Conservation (phyloP, 2,329 filamentous ascomycete species). For the Tricladium varicosporioides region DNA sequence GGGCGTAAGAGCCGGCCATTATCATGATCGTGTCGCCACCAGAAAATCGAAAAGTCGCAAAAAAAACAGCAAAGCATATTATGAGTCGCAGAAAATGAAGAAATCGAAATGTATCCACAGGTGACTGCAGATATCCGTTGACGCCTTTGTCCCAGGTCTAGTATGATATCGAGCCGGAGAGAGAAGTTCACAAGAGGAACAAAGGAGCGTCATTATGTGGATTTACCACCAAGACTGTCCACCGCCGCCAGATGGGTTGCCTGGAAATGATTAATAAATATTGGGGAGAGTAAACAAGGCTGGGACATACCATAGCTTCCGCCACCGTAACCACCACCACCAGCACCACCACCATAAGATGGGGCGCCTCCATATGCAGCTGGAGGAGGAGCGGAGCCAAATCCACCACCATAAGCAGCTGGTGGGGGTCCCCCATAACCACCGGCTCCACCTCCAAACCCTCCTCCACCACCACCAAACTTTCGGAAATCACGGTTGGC, state of each 20-base stretch:
- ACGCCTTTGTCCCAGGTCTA: slow-evolving; percentile 30
- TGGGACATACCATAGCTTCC: slow-evolving; percentile 41
- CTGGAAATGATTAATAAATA: slow-evolving; percentile 22
- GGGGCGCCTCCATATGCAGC: slow-evolving; percentile 51
- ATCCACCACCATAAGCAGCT: slow-evolving; percentile 45
- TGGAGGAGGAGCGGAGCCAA: slow-evolving; percentile 16
- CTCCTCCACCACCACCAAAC: slow-evolving; percentile 57
- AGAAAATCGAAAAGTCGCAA: slow-evolving; percentile 33
- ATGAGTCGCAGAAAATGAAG: slow-evolving; percentile 18
- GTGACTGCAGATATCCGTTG: slow-evolving; percentile 26
- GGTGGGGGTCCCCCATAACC: slow-evolving; percentile 44
- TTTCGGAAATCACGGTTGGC: slow-evolving; percentile 90
- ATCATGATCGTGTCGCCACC: slow-evolving; percentile 29
- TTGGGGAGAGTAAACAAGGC: background rate
- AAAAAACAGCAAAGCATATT: slow-evolving; percentile 22
- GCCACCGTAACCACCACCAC: slow-evolving; percentile 57
- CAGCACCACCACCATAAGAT: slow-evolving; percentile 46
- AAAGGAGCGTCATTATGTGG: slow-evolving; percentile 20
- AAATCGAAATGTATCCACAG: slow-evolving; percentile 19
- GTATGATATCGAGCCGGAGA: slow-evolving; percentile 16
- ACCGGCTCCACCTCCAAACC: slow-evolving; percentile 44
- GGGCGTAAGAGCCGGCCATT: slow-evolving; percentile 26
- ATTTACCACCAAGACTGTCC: slow-evolving; percentile 56
- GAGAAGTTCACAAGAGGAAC: slow-evolving; percentile 23
- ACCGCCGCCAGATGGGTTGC: slow-evolving; percentile 51